phyloP scores from a whole-genome alignment of 2,329 filamentous ascomycete species.

The Cytospora chrysosperma region DNA sequence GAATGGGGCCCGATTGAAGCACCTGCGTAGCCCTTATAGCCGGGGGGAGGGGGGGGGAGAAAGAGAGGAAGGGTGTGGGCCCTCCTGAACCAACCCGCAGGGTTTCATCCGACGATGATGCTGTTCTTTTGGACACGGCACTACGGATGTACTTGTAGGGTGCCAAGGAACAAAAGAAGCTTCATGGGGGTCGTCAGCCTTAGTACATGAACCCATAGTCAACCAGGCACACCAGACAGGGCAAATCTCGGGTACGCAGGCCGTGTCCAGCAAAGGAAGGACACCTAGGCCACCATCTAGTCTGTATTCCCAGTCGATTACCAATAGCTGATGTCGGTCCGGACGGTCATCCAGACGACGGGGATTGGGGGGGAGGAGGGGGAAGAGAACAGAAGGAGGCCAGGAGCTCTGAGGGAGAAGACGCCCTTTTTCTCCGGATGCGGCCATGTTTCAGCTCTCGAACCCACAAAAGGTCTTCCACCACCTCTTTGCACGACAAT shows the following conservation, averaged over 20 bases:
- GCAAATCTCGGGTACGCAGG: neutral
- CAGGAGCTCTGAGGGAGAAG: neutral
- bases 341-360: neutral
- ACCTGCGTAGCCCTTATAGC: constrained; percentile 10
- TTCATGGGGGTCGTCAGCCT: neutral
- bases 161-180: constrained; percentile 12
- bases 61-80: too few species aligned
- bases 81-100: constrained; percentile 6
- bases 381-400: neutral
- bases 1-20: neutral
- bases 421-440: constrained; percentile 11
- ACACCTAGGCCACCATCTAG: neutral
- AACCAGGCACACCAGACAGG: neutral
- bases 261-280: neutral
- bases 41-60: neutral
- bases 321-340: neutral
- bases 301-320: neutral
- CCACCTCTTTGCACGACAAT: constrained; percentile 2
- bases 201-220: neutral
- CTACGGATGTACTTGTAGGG: neutral
- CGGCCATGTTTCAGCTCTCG: constrained; percentile 16
- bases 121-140: neutral
- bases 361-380: too few species aligned
- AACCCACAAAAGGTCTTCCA: constrained; percentile 1
- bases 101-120: constrained; percentile 8